Base-by-base conservation (phyloP, 2,329 filamentous ascomycete species). In the Cladosporium sp. region DNA sequence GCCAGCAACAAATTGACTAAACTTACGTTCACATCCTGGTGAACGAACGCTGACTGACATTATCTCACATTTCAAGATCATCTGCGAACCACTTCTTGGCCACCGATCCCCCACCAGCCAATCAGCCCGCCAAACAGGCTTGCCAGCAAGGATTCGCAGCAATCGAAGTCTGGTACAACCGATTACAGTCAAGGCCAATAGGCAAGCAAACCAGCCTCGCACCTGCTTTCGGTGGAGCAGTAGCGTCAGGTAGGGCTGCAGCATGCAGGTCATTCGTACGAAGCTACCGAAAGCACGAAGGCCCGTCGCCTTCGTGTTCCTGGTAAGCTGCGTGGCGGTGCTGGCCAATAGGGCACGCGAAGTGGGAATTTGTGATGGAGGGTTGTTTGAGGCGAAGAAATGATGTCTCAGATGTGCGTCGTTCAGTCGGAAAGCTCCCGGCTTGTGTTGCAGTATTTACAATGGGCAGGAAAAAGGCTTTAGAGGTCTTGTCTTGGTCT, bases 201-300 rank as follows among this genome's bases (percentile, higher is more conserved):
- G 36, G 14, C 54, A 39, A 15, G 40, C 42, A 20, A 56, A 2
- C 42, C 34, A 30, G 36, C 28, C 30, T 50, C 47, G 15, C 30
- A 37, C 30, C 17, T 50, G 37, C 22, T 38, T 36, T 40, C 22
- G 15, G 37, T 49, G 54, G 54, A 37, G 34, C 49, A 36, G 14
- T 47, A 47, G 43, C 43, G 34, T 28, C 25, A 45, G 54, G 54
- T 57, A 58, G 45, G 55, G 55, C 55, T 58, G 55, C 55, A 58
- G 47, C 19, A 52, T 59, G 56, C 56, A 49, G 56, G 56, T 59
- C 56, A 59, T 59, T 40, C 25, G 45, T 37, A 22, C 40, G 34
- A 17, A 45, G 40, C 40, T 45, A 45, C 51, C 51, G 51, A 43
- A 39, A 28, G 20, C 49, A 34, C 37, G 49, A 51, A 25, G 34